Percentiles rank a stretch among this genome's conserved stretches.
Conservation (phyloP, 2,329 filamentous ascomycete species). For the Colletotrichum siamense region DNA sequence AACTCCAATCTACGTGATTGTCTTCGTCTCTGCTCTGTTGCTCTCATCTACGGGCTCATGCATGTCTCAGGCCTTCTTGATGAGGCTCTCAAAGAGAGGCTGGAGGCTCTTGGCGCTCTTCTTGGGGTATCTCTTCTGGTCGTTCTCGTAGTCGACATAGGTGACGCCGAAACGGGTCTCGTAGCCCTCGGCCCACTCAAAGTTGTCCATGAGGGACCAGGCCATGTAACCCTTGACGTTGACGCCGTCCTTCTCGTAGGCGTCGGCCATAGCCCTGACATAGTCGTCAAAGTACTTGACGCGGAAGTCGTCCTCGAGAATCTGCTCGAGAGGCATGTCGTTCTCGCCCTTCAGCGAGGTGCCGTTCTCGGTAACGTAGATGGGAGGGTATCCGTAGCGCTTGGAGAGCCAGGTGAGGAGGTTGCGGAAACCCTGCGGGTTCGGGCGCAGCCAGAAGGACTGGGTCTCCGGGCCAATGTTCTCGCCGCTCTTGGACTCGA, state of each 20-base stretch:
- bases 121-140: constrained; percentile 82
- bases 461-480: constrained; percentile 84
- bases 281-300: constrained; percentile 81
- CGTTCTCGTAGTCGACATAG: constrained; percentile 81
- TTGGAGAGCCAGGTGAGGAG: constrained; percentile 79
- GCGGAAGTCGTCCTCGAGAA: constrained; percentile 83
- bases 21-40: neutral
- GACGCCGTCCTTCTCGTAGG: constrained; percentile 74
- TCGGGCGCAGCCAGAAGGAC: constrained; percentile 80
- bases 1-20: neutral
- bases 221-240: constrained; percentile 82
- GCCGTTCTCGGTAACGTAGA: constrained; percentile 90
- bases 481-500: constrained; percentile 74
- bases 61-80: constrained; percentile 60
- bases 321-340: constrained; percentile 71
- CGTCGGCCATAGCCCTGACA: constrained; percentile 77
- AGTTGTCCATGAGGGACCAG: constrained; percentile 91
- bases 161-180: constrained; percentile 86
- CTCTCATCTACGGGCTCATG: neutral
- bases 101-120: constrained; percentile 79
- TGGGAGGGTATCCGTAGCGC: constrained; percentile 76
- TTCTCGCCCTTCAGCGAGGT: constrained; percentile 86
- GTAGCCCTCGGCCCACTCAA: constrained; percentile 92
- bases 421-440: constrained; percentile 77
- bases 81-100: constrained; percentile 73